Conservation (phyloP, 2,329 filamentous ascomycete genomes). For the Chaetomium globosum region DNA sequence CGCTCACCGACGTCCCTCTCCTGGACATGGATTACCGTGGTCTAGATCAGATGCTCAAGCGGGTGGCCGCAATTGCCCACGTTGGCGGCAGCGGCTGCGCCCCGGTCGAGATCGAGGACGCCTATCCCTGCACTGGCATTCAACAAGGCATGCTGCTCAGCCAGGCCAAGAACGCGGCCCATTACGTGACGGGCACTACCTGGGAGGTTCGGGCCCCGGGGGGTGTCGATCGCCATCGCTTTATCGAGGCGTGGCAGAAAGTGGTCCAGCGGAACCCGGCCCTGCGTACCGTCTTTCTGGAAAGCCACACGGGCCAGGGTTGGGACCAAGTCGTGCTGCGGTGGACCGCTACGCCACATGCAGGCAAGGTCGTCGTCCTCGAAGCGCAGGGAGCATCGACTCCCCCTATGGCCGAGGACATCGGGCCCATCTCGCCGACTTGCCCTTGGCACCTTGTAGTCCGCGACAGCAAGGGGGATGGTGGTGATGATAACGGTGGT, state of each 20-base stretch:
- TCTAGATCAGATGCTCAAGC: conserved; percentile 2
- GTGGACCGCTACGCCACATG: not conserved
- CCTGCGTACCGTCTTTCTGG: conserved; percentile 5
- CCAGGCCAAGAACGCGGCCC: conserved; percentile 8
- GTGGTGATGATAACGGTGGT: not conserved
- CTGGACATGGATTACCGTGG: conserved; percentile 4
- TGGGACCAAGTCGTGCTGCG: conserved; percentile 5
- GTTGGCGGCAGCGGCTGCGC: conserved; percentile 5
- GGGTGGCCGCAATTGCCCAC: not conserved
- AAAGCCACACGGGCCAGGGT: conserved; percentile 4
- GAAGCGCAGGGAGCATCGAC: not conserved
- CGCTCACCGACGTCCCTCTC: conserved; percentile 9
- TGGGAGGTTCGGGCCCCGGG: conserved; percentile 3
- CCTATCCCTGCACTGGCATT: conserved; percentile 6
- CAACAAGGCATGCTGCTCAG: conserved; percentile 9
- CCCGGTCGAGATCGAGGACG: conserved; percentile 9
- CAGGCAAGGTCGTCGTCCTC: conserved; percentile 4
- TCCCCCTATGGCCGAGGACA: not conserved
- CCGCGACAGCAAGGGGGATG: not conserved
- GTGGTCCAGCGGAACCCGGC: conserved; percentile 5
- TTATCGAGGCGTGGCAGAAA: conserved; percentile 6
- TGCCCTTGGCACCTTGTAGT: conserved; percentile 4
- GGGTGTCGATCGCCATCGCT: conserved; percentile 7
- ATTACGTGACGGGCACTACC: conserved; percentile 8
- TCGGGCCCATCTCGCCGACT: conserved; percentile 5